A percentile compares a stretch with the other conserved stretches of the same genome.
These are phyloP conservation scores for Nothomitra cinnamomea DNA, from an alignment of 2,329 filamentous ascomycete species.

Conservation along the genomic window DNA sequence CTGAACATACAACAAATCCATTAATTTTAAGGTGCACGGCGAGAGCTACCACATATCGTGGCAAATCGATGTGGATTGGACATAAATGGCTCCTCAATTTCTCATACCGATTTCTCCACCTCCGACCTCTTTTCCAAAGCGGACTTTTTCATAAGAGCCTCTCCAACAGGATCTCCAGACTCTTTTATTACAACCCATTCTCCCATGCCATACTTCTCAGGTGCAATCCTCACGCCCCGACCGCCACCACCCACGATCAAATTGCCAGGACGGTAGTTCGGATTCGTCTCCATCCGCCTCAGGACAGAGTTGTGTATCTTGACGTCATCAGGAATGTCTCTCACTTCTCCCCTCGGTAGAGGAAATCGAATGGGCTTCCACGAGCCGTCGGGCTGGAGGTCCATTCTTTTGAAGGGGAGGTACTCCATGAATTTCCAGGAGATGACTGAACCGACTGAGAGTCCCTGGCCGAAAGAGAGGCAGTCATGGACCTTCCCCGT, in stretches of 20 bases:
- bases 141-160: conserved; percentile 42
- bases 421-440: conserved; percentile 70
- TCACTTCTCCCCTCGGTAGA: conserved; percentile 56
- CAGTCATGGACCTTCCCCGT: conserved; percentile 51
- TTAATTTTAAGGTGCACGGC: too few relatives aligned
- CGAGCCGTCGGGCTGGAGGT: conserved; percentile 50
- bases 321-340: conserved; percentile 56
- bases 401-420: conserved; percentile 66
- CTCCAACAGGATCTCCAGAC: conserved; percentile 49
- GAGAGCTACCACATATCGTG: too few relatives aligned
- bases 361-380: conserved; percentile 75
- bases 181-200: conserved; percentile 52
- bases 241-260: conserved; percentile 66
- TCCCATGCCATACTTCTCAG: conserved; percentile 46
- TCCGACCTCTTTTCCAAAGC: neutral
- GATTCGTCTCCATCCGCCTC: conserved; percentile 46
- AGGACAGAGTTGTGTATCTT: conserved; percentile 61
- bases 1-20: too few relatives aligned
- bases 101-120: neutral
- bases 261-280: conserved; percentile 57
- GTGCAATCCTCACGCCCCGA: conserved; percentile 45
- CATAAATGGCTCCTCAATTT: neutral
- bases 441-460: conserved; percentile 37
- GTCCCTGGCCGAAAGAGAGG: conserved; percentile 44
- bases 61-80: too few relatives aligned